Evolutionary conservation across 2,329 filamentous ascomycete genomes (phyloP), one percentile per base, ranked within the genome.

Genomic region (Pezicula radicicola): DNA sequence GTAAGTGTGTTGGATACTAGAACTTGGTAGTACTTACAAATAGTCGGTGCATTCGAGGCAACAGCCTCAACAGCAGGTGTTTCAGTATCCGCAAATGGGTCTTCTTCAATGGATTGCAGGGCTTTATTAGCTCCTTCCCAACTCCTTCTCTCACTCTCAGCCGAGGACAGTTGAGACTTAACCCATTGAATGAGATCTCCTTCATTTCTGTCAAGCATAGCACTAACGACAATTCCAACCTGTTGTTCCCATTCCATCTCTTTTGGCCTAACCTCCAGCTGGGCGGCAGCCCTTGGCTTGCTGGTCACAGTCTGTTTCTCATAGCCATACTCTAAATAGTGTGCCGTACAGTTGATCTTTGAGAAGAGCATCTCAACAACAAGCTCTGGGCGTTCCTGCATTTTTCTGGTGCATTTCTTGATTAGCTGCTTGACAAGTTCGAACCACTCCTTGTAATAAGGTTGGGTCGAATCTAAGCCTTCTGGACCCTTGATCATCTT

Each of bases 281-380:
- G 89, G 10, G 89, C 88, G 0, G 86, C 91, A 3, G 90, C 81
- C 58, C 82, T 83, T 9, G 85, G 80, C 41, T 83, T 79, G n/a
- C 78, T 75, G 18, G 80, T 79, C 21, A 85, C 67, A 0, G 86
- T 82, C 58, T 93, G 91, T 64, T 86, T 89, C 63, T 97, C 91
- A 60, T 90, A 88, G 0, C 94, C 94, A 63, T 92, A 91, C 65
- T 97, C 92, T 5, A 99, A 79, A 66, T 91, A 97, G 70, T 89
- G 90, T 1, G 91, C 80, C 0, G 90, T 96, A 43, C 82, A 81
- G 48, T 85, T 86, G 52, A 91, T 88, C 70, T 99, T 99, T 68
- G 89, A 96, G 70, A 99, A 99, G 13, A 99, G 77, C 78, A 99
- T 83, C 70, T 99, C 94, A 1, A 95, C 87, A 46, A 96, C 80